A percentile compares a stretch with the other conserved stretches of the same genome.
Conservation (phyloP, 805 yeast genomes). For the Millerozyma miso region DNA sequence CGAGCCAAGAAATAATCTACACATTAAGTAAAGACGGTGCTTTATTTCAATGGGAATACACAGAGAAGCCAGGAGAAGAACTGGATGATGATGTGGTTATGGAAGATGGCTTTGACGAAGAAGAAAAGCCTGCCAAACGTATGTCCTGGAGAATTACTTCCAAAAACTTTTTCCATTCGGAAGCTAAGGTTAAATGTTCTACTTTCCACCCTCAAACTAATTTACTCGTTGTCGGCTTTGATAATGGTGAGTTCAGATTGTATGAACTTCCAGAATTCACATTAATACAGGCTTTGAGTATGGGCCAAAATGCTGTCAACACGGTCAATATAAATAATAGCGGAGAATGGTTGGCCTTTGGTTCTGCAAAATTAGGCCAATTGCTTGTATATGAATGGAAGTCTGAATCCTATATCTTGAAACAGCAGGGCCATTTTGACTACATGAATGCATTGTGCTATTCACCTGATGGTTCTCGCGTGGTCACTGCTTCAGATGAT, state of each 20-base stretch:
- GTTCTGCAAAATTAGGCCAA: slow-evolving; percentile 89
- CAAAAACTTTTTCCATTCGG: slow-evolving; percentile 70
- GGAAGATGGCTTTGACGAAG: slow-evolving; percentile 23
- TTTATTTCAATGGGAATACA: slow-evolving; percentile 84
- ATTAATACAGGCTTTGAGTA: slow-evolving; percentile 77
- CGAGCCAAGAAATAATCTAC: slow-evolving; percentile 84
- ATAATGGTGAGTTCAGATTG: slow-evolving; percentile 84
- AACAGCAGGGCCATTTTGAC: slow-evolving; percentile 97
- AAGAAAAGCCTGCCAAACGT: slow-evolving; percentile 30
- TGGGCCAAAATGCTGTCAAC: slow-evolving; percentile 88
- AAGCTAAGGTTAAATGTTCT: slow-evolving; percentile 71
- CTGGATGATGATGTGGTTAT: slow-evolving; percentile 40
- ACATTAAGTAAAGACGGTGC: slow-evolving; percentile 96
- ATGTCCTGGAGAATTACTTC: slow-evolving; percentile 80
- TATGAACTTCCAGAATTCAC: slow-evolving; percentile 83
- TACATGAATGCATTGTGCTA: slow-evolving; percentile 78
- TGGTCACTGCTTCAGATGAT: slow-evolving; percentile 93
- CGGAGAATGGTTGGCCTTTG: slow-evolving; percentile 98
- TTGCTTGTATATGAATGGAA: slow-evolving; percentile 98
- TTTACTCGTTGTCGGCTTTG: slow-evolving; percentile 82
- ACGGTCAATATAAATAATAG: slow-evolving; percentile 72
- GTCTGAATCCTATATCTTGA: slow-evolving; percentile 88
- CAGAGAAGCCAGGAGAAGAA: slow-evolving; percentile 48
- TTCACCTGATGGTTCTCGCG: slow-evolving; percentile 90
- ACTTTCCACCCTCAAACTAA: slow-evolving; percentile 74